Evolutionary conservation across 2,329 filamentous ascomycete species (phyloP), one percentile per base, ranked within the genome.

Genomic region (Bipolaris victoriae): DNA sequence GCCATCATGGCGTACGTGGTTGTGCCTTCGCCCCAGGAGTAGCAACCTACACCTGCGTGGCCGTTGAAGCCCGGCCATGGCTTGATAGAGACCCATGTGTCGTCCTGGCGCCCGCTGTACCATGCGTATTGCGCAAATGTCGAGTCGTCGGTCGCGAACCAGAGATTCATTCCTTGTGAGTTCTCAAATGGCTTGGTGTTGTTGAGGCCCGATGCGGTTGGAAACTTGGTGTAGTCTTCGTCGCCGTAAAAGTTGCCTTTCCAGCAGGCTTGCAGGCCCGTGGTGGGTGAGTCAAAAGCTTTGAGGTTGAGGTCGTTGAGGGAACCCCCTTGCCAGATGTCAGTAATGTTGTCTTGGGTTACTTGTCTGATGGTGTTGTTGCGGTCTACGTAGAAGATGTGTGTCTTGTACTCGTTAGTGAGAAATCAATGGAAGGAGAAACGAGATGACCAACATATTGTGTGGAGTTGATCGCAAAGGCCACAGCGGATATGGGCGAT

Each of bases 241-340:
- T 73, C 70, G 36, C 71, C 72, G 44, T 75, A 75, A 33, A 84
- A 79, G 41, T 97, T 83, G 0, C 95, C 95, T 73, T 97, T 90
- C 18, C 88, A 82, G 47, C 88, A 88, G 15, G 93, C 88, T 70
- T 96, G 91, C 29, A 95, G 79, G 2, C 95, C 95, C 46, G 96
- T 89, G 1, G 91, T 87, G 68, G 98, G 98, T 1, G 92, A 89
- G 78, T 98, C 94, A 75, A 96, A 96, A 64, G 88, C 89, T 62
- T 96, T 88, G 37, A 91, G 85, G 61, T 96, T 92, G 62, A 91
- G 88, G 74, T 97, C 91, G 66, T 88, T 72, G 11, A 75, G 52
- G 61, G 74, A 57, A 0, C 79, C 80, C 11, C 77, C 67, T 15
- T 63, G 50, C 79, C 79, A 81, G 15, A 80, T 58, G 20, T 64